Conservation (phyloP, 345 rosid species). For the Sisymbrium irio region DNA sequence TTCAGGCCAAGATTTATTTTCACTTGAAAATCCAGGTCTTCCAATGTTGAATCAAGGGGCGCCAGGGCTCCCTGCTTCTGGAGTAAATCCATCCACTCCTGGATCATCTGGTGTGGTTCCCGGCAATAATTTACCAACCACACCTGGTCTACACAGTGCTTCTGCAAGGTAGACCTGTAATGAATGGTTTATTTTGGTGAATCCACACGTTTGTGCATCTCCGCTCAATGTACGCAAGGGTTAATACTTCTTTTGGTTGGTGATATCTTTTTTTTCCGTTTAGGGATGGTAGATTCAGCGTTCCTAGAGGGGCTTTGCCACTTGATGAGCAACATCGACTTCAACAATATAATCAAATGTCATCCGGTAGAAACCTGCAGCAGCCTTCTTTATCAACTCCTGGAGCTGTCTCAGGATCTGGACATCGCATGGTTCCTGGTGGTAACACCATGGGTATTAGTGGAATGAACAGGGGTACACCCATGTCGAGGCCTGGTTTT, state of each 20-base stretch:
- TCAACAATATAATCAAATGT: constrained; percentile 68
- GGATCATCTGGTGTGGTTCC: constrained; percentile 64
- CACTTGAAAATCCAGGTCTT: constrained; percentile 59
- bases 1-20: constrained; percentile 58
- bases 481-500: constrained; percentile 73
- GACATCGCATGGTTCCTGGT: constrained; percentile 59
- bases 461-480: constrained; percentile 67
- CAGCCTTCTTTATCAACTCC: constrained; percentile 69
- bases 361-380: constrained; percentile 63
- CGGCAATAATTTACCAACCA: constrained; percentile 54
- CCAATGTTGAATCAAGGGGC: constrained; percentile 64
- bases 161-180: constrained; percentile 36
- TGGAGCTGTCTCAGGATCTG: constrained; percentile 64
- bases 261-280: too few species aligned
- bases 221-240: not conserved
- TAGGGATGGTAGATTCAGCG: constrained; percentile 60
- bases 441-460: constrained; percentile 70
- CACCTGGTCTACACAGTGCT: constrained; percentile 59
- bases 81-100: constrained; percentile 58
- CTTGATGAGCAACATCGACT: constrained; percentile 81
- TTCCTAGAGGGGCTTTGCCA: constrained; percentile 67
- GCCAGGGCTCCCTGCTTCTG: constrained; percentile 61
- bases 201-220: constrained; percentile 14
- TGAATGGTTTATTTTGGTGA: constrained; percentile 14
- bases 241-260: constrained; percentile 9